Evolutionary conservation across 2,329 filamentous ascomycete genomes (phyloP).

Genomic region (Hypomyces rosellus): DNA sequence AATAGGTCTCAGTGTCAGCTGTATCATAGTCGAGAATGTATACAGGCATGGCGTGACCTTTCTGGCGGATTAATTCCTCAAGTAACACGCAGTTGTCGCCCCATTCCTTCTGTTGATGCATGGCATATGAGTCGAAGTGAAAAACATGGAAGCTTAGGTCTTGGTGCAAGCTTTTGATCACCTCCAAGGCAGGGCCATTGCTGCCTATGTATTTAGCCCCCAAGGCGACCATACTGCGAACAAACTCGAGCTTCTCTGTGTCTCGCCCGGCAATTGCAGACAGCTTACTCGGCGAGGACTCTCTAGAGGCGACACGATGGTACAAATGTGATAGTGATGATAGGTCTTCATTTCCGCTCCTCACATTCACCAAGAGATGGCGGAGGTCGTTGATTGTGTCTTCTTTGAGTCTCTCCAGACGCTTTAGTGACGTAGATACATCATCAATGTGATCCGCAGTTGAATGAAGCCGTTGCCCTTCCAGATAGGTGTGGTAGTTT

Average conservation of each 20-base stretch:
- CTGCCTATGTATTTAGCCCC: conserved; percentile 14
- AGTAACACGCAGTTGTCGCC: background rate
- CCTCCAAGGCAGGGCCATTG: conserved; percentile 8
- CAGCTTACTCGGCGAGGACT: background rate
- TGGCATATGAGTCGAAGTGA: conserved; percentile 5
- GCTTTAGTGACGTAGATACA: background rate
- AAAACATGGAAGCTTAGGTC: background rate
- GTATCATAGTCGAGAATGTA: conserved; percentile 17
- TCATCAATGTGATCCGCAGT: conserved; percentile 3
- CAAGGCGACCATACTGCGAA: background rate
- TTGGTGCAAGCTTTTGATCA: background rate
- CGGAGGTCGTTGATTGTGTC: background rate
- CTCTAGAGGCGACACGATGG: accelerated
- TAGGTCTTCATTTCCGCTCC: background rate
- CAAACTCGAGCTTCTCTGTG: conserved; percentile 12
- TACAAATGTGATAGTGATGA: background rate
- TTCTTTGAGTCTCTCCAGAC: background rate
- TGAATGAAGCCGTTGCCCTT: conserved; percentile 2
- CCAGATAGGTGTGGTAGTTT: conserved; percentile 5
- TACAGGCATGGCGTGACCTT: background rate
- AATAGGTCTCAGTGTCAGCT: background rate
- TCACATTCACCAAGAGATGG: background rate
- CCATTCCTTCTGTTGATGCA: conserved; percentile 7
- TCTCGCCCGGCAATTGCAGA: conserved; percentile 6
- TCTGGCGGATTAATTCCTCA: conserved; percentile 2